Percentiles rank a stretch among this genome's conserved stretches.
Evolutionary conservation across 2,329 filamentous ascomycete genomes (phyloP).

Genomic region (Aspergillus quadricinctus): DNA sequence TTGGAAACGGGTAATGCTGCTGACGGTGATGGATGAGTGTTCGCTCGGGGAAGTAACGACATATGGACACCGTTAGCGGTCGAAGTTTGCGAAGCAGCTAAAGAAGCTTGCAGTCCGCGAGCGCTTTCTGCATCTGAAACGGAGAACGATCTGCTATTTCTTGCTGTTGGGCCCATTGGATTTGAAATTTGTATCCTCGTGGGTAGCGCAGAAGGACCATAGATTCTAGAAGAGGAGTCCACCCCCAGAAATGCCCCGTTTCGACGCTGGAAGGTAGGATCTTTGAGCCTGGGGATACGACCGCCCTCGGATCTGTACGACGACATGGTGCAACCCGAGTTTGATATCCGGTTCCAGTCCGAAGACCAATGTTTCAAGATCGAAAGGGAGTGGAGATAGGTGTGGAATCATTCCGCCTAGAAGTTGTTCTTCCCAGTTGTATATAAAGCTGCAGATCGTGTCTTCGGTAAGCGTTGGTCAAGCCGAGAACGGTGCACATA

Average conservation of each 20-base stretch:
- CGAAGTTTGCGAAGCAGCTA: constrained; percentile 16
- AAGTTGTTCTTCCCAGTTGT: background rate
- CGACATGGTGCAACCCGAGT: constrained; percentile 32
- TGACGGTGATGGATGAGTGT: constrained; percentile 18
- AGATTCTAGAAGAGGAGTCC: constrained; percentile 15
- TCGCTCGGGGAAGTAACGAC: constrained; percentile 28
- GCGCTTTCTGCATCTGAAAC: constrained; percentile 26
- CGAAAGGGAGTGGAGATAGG: constrained; percentile 17
- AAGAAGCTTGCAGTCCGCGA: constrained; percentile 14
- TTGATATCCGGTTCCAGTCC: constrained; percentile 23
- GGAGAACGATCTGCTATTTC: constrained; percentile 23
- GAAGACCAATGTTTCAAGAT: constrained; percentile 23
- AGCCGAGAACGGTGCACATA: background rate
- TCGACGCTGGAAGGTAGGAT: constrained; percentile 20
- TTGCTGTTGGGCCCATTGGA: constrained; percentile 17
- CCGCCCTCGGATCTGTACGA: constrained; percentile 30
- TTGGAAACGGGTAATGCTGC: constrained; percentile 3
- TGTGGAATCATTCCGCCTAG: constrained; percentile 29
- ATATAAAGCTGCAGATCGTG: constrained; percentile 3
- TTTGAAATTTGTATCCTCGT: constrained; percentile 27
- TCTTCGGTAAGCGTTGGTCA: constrained; percentile 1
- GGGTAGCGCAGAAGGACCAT: constrained; percentile 14
- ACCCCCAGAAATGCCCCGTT: constrained; percentile 22
- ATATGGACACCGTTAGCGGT: constrained; percentile 22
- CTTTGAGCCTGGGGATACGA: constrained; percentile 27